Conservation (phyloP, 768 basidiomycete species). For the Neoboletus magnificus region DNA sequence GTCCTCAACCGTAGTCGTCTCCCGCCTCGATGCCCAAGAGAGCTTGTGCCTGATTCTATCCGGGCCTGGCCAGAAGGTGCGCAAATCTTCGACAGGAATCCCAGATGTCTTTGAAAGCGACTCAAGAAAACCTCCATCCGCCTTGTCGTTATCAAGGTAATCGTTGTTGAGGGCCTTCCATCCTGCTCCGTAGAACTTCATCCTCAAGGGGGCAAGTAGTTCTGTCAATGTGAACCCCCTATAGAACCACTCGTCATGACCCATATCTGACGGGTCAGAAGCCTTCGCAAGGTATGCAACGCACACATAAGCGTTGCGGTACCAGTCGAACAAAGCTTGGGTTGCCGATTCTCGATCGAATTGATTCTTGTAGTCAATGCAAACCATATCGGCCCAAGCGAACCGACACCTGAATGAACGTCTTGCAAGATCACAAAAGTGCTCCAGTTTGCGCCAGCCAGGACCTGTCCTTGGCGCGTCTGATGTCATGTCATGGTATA, state of each 20-base stretch:
- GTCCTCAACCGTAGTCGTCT: slow-evolving; percentile 11
- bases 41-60: slow-evolving; percentile 20
- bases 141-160: slow-evolving; percentile 22
- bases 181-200: slow-evolving; percentile 20
- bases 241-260: slow-evolving; percentile 12
- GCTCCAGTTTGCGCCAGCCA: slow-evolving; percentile 14
- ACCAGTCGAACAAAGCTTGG: slow-evolving; percentile 15
- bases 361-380: slow-evolving; percentile 3
- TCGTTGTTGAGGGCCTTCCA: slow-evolving; percentile 18
- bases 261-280: slow-evolving; percentile 3
- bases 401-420: slow-evolving; percentile 15
- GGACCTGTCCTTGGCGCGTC: neutral
- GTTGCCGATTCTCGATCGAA: neutral
- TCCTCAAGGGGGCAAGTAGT: slow-evolving; percentile 17
- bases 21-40: slow-evolving; percentile 18
- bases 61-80: slow-evolving; percentile 15
- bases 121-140: slow-evolving; percentile 13
- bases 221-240: slow-evolving; percentile 17
- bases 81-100: slow-evolving; percentile 13
- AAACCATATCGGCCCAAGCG: slow-evolving; percentile 19
- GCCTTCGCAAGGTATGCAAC: slow-evolving; percentile 12
- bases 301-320: slow-evolving; percentile 21
- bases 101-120: slow-evolving; percentile 13
- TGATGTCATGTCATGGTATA: slow-evolving; percentile 5
- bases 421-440: slow-evolving; percentile 10